Evolutionary conservation across 768 basidiomycete species (phyloP), one percentile per base, ranked within the genome.

Genomic region (Mycena floridula): DNA sequence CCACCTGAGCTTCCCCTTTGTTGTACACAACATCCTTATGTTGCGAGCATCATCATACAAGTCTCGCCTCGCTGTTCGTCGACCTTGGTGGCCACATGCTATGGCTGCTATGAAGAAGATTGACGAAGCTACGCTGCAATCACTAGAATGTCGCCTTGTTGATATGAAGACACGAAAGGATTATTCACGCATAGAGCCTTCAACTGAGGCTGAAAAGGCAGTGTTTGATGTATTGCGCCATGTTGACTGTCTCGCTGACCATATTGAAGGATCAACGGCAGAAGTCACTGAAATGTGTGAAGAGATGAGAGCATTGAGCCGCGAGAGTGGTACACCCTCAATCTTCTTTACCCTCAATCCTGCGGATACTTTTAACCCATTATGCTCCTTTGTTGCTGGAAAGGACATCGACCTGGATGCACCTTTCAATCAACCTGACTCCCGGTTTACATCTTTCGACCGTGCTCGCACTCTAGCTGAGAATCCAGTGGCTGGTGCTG

Each of bases 401-500:
- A 37, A 39, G 13, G 50, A 55, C 22, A 55, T 57, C 25, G 45
- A 57, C 22, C 5, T 57, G 3, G 52, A 57, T 18, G 37, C 53
- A 2, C 15, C 40, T 0, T 49, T 54, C 40, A 30, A 37, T 9
- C 35, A 32, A 8, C 30, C 45, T 0, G 50, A 51, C 25, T 46
- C 50, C 3, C 7, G 21, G 3, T 51, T 43, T 23, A 43, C 50
- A 0, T 24, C 47, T 1, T 49, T 54, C 25, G 43, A 47, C 23
- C 43, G 52, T 1, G 43, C 46, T 1, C 40, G 25, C 25, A n/a
- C n/a, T n/a, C n/a, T n/a, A n/a, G n/a, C 62, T 0, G 18, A 27
- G 0, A 60, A 68, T 43, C 66, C 63, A 0, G 59, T 57, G 23
- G 65, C 61, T 3, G 59, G 65, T 1, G 64, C 65, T 0, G 54